phyloP scores from a whole-genome alignment of 176 grass and related monocot species.

The Chrysopogon serrulatus region DNA sequence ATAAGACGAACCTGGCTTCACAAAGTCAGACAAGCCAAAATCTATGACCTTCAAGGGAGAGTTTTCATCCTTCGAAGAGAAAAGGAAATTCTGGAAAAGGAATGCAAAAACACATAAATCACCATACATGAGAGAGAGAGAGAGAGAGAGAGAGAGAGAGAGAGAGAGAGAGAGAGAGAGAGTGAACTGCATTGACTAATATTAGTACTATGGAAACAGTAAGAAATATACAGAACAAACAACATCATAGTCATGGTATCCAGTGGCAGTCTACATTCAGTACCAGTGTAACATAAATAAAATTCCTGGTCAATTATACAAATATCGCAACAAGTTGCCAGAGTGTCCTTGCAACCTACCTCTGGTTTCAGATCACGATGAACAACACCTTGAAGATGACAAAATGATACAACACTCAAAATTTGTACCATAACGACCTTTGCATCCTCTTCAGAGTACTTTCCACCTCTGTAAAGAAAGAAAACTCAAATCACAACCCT shows the following conservation, averaged over 20 bases:
- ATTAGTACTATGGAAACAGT: not conserved
- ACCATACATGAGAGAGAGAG: not conserved
- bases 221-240: constrained; percentile 8
- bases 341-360: constrained; percentile 40
- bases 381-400: constrained; percentile 99
- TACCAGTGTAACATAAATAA: constrained; percentile 4
- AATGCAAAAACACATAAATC: constrained; percentile 9
- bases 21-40: constrained; percentile 98
- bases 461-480: constrained; percentile 69
- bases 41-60: constrained; percentile 95
- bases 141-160: not conserved
- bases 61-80: constrained; percentile 74
- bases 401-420: constrained; percentile 89
- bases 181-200: not conserved
- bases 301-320: not conserved
- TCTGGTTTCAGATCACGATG: constrained; percentile 98
- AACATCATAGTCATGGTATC: constrained; percentile 4
- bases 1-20: constrained; percentile 84
- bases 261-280: not conserved
- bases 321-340: not conserved
- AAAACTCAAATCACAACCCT: constrained; percentile 2
- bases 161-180: not conserved
- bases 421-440: constrained; percentile 91
- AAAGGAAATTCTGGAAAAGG: constrained; percentile 90
- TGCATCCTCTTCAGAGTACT: constrained; percentile 99